Base-by-base conservation (phyloP, 371 early-diverging fungal species). In the Gilbertella persicaria region DNA sequence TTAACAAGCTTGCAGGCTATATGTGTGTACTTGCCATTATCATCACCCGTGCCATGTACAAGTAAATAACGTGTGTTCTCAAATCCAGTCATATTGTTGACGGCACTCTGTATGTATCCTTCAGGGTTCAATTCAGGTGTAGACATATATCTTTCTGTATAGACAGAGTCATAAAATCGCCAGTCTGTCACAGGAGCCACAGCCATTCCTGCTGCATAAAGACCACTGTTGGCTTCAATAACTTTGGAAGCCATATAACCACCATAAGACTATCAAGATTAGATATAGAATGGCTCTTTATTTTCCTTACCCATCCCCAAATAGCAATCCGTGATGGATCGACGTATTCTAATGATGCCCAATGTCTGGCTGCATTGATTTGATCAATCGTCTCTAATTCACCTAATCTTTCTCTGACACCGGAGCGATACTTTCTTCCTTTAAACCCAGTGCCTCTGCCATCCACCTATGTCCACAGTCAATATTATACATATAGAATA, bases 151-250 rank as follows among this genome's bases (percentile, higher is more conserved):
- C 98, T 76, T 69, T 97, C 98, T 0, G 97, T 96, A 65, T 97
- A 97, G 24, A 96, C 73, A 0, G 94, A 86, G 65, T 97, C 86
- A 53, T 89, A 87, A 26, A 71, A 84, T 51, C 73, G 69, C 96
- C 96, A 98, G 60, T 93, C 89, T 2, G 96, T 95, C 7, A 98
- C 98, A 2, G 98, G 98, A 2, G 98, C 97, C 0, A 98, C 97
- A 3, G 98, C 83, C 76, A 96, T 85, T 4, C 89, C 97, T 0
- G 87, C 79, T 33, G 70, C 66, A 69, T 95, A 93, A 0, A 92
- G 66, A 6, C 90, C 89, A 19, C 85, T 79, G 55, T 93, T 70
- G 2, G 85, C 80, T 71, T 98, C 97, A 28, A 97, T 71, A 0
- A 88, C 80, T 61, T 95, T 94, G 38, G 88, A 52, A 0, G 97